Evolutionary conservation across 345 rosid species (phyloP).

Genomic region (Citrus maxima): DNA sequence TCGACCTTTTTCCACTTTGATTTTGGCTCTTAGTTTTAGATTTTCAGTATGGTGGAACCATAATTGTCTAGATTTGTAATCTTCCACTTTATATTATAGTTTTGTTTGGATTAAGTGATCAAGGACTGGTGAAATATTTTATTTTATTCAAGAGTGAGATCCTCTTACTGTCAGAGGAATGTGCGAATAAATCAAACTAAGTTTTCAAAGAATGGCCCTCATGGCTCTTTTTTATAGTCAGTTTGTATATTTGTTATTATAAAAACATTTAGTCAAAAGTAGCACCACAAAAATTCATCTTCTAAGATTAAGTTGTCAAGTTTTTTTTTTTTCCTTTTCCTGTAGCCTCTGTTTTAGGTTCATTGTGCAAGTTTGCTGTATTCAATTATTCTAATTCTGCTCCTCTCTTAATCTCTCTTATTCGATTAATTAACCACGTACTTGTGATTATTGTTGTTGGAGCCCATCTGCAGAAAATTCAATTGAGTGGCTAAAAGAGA

Average conservation of each 20-base stretch:
- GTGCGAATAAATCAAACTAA: not conserved
- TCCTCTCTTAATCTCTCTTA: not conserved
- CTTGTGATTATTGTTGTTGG: not conserved
- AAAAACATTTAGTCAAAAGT: not conserved
- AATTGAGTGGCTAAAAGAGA: not conserved
- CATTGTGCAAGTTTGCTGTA: not conserved
- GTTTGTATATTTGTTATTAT: not conserved
- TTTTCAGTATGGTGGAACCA: constrained; percentile 17
- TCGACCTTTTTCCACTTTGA: not conserved
- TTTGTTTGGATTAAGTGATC: constrained; percentile 10
- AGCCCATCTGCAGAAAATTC: not conserved
- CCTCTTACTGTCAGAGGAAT: constrained; percentile 19
- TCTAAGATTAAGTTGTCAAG: too few relatives aligned
- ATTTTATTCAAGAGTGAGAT: not conserved
- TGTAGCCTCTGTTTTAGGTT: not conserved
- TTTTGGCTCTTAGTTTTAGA: constrained; percentile 17
- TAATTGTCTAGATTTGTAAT: constrained; percentile 22
- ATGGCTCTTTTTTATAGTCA: not conserved
- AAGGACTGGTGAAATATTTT: not conserved
- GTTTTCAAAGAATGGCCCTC: not conserved
- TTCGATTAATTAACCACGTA: not conserved
- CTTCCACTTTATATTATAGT: constrained; percentile 13
- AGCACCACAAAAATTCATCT: not conserved
- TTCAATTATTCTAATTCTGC: not conserved
- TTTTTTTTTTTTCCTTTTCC: too few relatives aligned